Percentiles rank a stretch among this genome's conserved stretches.
Conservation (phyloP, 495 filamentous ascomycete species). For the Lophiotrema nucula region DNA sequence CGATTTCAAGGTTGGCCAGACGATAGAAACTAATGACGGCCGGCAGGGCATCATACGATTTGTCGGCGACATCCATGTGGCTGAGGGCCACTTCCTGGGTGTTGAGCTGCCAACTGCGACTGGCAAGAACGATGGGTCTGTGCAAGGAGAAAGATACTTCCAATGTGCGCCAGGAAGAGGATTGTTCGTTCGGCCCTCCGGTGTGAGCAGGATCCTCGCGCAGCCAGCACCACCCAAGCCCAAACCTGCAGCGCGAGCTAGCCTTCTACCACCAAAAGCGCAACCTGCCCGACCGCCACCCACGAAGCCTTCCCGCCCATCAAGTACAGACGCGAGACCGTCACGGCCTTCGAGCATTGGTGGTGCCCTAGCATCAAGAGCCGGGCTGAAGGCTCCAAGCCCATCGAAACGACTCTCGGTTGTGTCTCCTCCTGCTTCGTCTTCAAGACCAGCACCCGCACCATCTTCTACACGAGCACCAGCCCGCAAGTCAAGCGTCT, state of each 20-base stretch:
- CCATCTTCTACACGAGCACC: background rate
- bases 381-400: background rate
- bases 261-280: background rate
- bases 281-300: no score
- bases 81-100: conserved; percentile 82
- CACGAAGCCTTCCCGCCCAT: conserved; percentile 8
- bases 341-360: background rate
- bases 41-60: conserved; percentile 76
- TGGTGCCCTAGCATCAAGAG: background rate
- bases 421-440: background rate
- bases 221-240: conserved; percentile 35
- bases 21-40: conserved; percentile 71
- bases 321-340: background rate
- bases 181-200: conserved; percentile 79
- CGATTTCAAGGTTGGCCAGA: conserved; percentile 52
- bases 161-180: conserved; percentile 75
- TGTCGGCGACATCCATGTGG: conserved; percentile 74
- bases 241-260: background rate
- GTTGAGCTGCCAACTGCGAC: conserved; percentile 79
- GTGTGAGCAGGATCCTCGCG: conserved; percentile 57
- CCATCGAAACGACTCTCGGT: background rate
- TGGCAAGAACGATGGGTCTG: conserved; percentile 93
- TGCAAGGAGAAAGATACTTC: conserved; percentile 89
- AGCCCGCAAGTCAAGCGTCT: background rate
- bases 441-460: background rate